Conservation (phyloP, 345 rosid genomes). For the Noccaea caerulescens region DNA sequence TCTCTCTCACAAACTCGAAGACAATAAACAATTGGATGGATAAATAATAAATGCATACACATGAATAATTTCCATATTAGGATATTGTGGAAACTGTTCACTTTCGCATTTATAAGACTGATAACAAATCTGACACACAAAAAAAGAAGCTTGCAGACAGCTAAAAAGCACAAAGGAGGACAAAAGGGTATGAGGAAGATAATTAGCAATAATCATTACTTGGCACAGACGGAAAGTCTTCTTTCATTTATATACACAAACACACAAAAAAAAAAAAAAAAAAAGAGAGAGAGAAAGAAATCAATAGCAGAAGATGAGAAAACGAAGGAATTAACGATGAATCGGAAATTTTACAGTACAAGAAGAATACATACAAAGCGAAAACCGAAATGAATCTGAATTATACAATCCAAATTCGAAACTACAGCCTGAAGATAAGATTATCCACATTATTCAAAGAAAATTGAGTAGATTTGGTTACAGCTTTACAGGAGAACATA, state of each 20-base stretch:
- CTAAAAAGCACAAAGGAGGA: conserved; percentile 28
- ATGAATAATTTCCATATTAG: conserved; percentile 29
- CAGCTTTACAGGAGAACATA: neutral
- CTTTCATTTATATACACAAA: neutral
- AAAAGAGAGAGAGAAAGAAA: neutral
- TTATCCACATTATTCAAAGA: neutral
- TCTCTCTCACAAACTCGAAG: conserved; percentile 5
- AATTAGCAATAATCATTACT: conserved; percentile 41
- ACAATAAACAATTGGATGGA: conserved; percentile 11
- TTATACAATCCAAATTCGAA: neutral
- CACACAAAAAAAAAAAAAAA: too few species aligned
- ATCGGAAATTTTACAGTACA: neutral
- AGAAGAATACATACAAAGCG: neutral
- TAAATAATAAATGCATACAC: conserved; percentile 39
- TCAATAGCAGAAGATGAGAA: neutral
- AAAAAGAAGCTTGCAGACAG: conserved; percentile 26
- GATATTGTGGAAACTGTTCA: conserved; percentile 24
- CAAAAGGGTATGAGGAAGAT: neutral
- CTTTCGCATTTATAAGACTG: conserved; percentile 37
- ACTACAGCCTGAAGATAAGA: neutral
- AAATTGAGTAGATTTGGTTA: neutral
- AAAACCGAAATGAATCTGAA: conserved; percentile 20
- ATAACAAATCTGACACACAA: conserved; percentile 24
- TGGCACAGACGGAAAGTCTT: conserved; percentile 39
- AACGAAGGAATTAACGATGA: neutral